phyloP scores from a whole-genome alignment of 768 basidiomycete species.

The Zangia roseola region DNA sequence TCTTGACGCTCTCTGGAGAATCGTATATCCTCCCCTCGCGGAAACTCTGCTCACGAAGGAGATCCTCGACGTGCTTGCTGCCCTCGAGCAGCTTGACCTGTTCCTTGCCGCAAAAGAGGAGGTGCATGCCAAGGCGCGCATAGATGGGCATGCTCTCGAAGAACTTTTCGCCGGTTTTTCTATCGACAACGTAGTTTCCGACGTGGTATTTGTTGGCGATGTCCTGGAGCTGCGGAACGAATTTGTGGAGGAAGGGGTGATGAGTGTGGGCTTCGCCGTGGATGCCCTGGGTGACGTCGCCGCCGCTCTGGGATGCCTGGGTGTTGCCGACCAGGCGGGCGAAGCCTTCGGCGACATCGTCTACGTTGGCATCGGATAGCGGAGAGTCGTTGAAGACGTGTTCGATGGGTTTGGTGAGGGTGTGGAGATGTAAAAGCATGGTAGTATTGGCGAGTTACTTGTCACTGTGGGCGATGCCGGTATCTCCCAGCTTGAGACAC shows the following conservation, averaged over 20 bases:
- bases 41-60: conserved; percentile 55
- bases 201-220: conserved; percentile 52
- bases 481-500: no score
- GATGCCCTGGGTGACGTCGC: conserved; percentile 26
- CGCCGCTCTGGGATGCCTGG: conserved; percentile 3
- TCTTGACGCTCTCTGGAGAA: conserved; percentile 46
- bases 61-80: conserved; percentile 44
- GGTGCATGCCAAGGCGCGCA: conserved; percentile 71
- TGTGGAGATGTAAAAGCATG: conserved; percentile 18
- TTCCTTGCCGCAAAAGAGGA: conserved; percentile 61
- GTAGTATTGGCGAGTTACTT: no score
- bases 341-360: conserved; percentile 22
- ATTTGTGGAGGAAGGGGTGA: conserved; percentile 41
- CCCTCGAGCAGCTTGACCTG: conserved; percentile 48
- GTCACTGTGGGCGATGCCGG: no score
- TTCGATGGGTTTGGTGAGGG: conserved; percentile 30
- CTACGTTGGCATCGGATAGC: conserved; percentile 16
- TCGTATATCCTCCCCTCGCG: conserved; percentile 59
- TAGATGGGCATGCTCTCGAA: conserved; percentile 80
- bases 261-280: conserved; percentile 34
- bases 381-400: conserved; percentile 20
- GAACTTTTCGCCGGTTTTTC: conserved; percentile 48
- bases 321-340: conserved; percentile 21
- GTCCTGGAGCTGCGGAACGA: conserved; percentile 56
- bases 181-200: conserved; percentile 56